A percentile compares a stretch with the other conserved stretches of the same genome.
Evolutionary conservation across 148 eudicot genomes (phyloP).

Genomic region (Spergularia bocconei): DNA sequence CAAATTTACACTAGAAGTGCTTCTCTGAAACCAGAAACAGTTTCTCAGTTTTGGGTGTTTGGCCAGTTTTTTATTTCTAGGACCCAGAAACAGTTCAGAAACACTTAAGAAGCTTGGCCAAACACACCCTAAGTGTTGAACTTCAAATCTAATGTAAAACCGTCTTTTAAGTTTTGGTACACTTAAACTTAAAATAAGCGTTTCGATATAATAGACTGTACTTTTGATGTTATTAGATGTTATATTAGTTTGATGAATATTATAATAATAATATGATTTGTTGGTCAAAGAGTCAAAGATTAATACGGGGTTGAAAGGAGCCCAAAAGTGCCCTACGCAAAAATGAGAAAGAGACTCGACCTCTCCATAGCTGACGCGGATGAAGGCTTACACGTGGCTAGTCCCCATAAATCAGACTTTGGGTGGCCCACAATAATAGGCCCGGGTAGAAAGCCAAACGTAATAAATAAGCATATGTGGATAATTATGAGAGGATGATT

Average conservation of each 20-base stretch:
- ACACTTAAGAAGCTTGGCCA: too few species aligned
- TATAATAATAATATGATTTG: not conserved
- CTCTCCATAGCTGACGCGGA: not conserved
- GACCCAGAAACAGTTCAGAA: too few species aligned
- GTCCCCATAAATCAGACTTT: constrained; percentile 3
- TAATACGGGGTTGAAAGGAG: constrained; percentile 21
- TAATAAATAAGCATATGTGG: constrained; percentile 3
- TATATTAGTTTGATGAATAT: not conserved
- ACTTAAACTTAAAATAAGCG: too few species aligned
- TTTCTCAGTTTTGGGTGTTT: too few species aligned
- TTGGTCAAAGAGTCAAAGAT: not conserved
- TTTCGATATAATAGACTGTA: too few species aligned
- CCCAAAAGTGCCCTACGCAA: not conserved
- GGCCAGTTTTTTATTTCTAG: too few species aligned
- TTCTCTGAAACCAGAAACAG: too few species aligned
- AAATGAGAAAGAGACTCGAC: not conserved
- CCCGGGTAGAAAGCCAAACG: not conserved
- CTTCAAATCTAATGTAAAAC: too few species aligned
- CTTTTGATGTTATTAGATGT: not conserved
- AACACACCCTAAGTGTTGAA: too few species aligned
- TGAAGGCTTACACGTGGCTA: constrained; percentile 5
- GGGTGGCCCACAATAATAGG: not conserved
- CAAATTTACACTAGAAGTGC: too few species aligned
- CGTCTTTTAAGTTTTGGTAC: too few species aligned
- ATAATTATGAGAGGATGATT: too few species aligned